Evolutionary conservation across 2,329 filamentous ascomycete genomes (phyloP), one percentile per base, ranked within the genome.

Genomic region (Cercospora sp.): DNA sequence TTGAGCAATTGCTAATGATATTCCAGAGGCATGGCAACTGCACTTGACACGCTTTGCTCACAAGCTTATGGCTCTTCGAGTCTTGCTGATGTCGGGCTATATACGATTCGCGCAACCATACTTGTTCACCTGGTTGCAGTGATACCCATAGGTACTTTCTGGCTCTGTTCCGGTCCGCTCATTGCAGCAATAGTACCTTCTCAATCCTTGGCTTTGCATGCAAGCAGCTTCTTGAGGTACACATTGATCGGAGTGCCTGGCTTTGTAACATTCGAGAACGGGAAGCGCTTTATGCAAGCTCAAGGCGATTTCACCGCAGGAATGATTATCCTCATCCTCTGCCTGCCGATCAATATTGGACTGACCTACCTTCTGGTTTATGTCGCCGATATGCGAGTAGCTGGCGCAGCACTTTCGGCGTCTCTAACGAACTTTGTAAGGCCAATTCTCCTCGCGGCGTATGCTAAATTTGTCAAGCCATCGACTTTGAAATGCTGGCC

Each of bases 271-370:
- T 87, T 87, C 31, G 85, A 87, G 69, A 83, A 83, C 0, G 78
- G 83, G 1, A 87, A 87, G 73, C 79, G 85, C 0, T 87, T 86
- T 69, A 79, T 86, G 2, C 85, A 87, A 72, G 83, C 85, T 0
- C 85, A 87, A 69, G 85, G 85, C 1, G 79, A 85, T 33, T 87
- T 86, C 76, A 82, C 82, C 36, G 83, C 82, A 1, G 83, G 81
- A 20, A 30, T 70, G 72, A 67, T 48, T 40, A 57, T 65, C 9
- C 40, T 71, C 16, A 65, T 70, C 8, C 13, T 61, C 33, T 68
- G 57, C 65, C n/a, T 67, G n/a, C 72, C 72, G 1, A 65, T 72
- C 60, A 72, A 69, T n/a, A 57, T 71, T 0, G 67, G 59, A 7
- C 62, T 73, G 45, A 69, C 68, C 26, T 69, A 69, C 65, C 57